These are phyloP conservation scores for Fraxinus pennsylvanica DNA, from an alignment of 257 asterid genomes.

Conservation along the genomic window DNA sequence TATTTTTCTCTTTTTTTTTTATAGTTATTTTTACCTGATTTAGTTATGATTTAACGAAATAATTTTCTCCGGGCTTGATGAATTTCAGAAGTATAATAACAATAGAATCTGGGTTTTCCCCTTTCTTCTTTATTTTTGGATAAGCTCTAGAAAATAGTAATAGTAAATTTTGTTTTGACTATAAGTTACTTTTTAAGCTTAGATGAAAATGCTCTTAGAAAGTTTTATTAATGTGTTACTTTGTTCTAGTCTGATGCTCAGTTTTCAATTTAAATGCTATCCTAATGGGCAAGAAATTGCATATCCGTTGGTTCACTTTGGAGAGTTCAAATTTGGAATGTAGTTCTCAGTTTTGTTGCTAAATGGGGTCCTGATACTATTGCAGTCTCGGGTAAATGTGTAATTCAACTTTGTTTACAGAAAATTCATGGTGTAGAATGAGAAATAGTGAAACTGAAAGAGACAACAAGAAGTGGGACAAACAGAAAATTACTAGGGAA, in stretches of 20 bases:
- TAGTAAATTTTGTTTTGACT: too few relatives aligned
- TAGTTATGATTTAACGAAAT: neutral
- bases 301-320: neutral
- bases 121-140: neutral
- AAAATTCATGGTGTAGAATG: neutral
- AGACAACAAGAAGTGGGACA: neutral
- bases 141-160: neutral
- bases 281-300: neutral
- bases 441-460: neutral
- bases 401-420: neutral
- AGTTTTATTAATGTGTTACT: neutral
- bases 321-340: neutral
- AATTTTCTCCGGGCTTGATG: neutral
- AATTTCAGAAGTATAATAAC: neutral
- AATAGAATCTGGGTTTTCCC: neutral
- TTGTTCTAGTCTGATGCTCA: neutral
- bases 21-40: neutral
- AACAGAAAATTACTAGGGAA: neutral
- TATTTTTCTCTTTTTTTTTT: neutral
- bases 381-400: neutral
- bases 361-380: neutral
- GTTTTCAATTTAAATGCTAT: neutral
- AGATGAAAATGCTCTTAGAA: neutral
- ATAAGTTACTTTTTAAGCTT: neutral
- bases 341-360: neutral